phyloP scores from a whole-genome alignment of 225 moss, liverwort and hornwort species.

The Physcomitrium patens region DNA sequence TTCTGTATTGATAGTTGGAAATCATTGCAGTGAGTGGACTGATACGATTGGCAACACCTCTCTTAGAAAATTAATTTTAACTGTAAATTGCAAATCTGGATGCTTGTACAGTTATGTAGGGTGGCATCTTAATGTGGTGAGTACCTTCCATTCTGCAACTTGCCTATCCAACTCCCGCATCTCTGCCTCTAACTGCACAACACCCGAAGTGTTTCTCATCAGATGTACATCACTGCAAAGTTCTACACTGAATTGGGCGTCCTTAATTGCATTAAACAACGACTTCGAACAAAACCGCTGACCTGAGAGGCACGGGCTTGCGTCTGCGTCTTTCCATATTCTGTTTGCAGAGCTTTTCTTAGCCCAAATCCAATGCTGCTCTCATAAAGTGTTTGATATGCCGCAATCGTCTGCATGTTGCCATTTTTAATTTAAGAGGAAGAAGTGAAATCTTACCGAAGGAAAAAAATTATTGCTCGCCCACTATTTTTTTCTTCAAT shows the following conservation, averaged over 20 bases:
- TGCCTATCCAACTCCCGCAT: slow-evolving; percentile 75
- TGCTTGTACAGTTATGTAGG: no score
- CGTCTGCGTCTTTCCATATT: slow-evolving; percentile 87
- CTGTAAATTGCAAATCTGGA: no score
- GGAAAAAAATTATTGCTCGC: no score
- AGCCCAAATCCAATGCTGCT: slow-evolving; percentile 91
- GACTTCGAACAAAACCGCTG: not conserved
- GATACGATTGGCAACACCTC: no score
- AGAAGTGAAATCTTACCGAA: not conserved
- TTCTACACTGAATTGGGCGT: not conserved
- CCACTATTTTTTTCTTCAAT: not conserved
- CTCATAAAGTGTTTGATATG: slow-evolving; percentile 89
- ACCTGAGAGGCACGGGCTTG: slow-evolving; percentile 69
- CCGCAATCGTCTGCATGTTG: slow-evolving; percentile 76
- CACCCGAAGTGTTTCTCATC: not conserved
- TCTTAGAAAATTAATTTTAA: no score
- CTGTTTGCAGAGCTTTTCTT: slow-evolving; percentile 89
- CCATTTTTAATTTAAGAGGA: not conserved
- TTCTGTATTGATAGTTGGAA: slow-evolving; percentile 46
- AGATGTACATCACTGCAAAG: not conserved
- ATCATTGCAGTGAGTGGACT: not conserved
- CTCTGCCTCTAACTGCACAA: slow-evolving; percentile 75
- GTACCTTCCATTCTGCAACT: slow-evolving; percentile 95
- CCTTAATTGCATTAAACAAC: not conserved
- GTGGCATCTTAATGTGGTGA: no score